These are phyloP conservation scores for Boletus rubroflammeus DNA, from an alignment of 768 basidiomycete genomes.

Conservation along the genomic window DNA sequence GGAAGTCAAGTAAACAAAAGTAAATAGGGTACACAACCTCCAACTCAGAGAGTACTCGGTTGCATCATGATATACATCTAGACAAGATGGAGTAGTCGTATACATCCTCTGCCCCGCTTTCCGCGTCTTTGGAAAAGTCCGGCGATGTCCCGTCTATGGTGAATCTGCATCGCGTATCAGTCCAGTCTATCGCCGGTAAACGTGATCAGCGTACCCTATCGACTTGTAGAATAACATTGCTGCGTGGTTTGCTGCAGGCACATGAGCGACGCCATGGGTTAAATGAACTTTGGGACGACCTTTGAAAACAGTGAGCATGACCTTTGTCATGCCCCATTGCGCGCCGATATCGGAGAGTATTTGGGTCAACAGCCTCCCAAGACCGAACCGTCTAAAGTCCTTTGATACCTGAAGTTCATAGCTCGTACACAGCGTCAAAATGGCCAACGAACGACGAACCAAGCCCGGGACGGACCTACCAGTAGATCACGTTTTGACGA, in stretches of 20 bases:
- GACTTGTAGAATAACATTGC: conserved; percentile 52
- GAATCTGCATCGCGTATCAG: conserved; percentile 43
- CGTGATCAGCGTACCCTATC: conserved; percentile 43
- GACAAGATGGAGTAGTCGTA: conserved; percentile 41
- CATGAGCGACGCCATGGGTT: conserved; percentile 5
- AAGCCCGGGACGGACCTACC: conserved; percentile 44
- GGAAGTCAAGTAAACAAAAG: conserved; percentile 17
- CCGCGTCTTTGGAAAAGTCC: conserved; percentile 30
- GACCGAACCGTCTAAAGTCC: conserved; percentile 44
- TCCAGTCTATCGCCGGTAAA: background rate
- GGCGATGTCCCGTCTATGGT: conserved; percentile 52
- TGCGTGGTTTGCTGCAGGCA: conserved; percentile 39
- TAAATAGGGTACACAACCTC: conserved; percentile 22
- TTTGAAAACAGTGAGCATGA: conserved; percentile 75
- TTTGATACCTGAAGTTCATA: conserved; percentile 72
- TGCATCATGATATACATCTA: conserved; percentile 12
- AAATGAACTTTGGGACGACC: conserved; percentile 37
- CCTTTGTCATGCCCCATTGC: conserved; percentile 58
- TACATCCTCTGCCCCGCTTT: conserved; percentile 29
- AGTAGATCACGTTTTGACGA: conserved; percentile 60
- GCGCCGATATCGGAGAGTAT: conserved; percentile 48
- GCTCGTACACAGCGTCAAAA: conserved; percentile 35
- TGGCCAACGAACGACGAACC: background rate
- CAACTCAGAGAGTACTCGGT: background rate
- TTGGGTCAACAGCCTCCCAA: conserved; percentile 55